Conservation (phyloP, 192 early-diverging fungal genomes). For the Podila horticola region DNA sequence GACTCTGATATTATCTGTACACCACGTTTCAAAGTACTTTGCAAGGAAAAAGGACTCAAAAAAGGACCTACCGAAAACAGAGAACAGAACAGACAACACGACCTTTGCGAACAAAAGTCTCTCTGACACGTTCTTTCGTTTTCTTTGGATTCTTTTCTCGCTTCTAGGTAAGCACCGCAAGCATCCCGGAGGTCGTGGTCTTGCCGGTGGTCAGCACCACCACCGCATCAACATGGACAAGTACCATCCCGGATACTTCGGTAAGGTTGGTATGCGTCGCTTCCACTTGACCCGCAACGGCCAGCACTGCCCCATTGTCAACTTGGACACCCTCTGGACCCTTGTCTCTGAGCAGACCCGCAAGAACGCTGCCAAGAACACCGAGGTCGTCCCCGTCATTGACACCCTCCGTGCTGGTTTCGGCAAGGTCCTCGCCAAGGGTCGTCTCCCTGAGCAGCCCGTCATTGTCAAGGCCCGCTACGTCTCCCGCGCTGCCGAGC, state of each 20-base stretch:
- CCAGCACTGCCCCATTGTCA: slow-evolving; percentile 83
- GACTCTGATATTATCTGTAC: too few species aligned
- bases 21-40: too few species aligned
- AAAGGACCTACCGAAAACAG: too few species aligned
- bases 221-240: slow-evolving; percentile 99
- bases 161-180: slow-evolving; percentile 94
- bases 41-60: too few species aligned
- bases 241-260: slow-evolving; percentile 99
- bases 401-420: slow-evolving; percentile 85
- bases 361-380: slow-evolving; percentile 81
- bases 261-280: slow-evolving; percentile 99
- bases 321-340: slow-evolving; percentile 93
- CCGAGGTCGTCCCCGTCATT: slow-evolving; percentile 92
- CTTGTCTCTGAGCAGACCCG: slow-evolving; percentile 89
- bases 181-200: slow-evolving; percentile 99
- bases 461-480: slow-evolving; percentile 96
- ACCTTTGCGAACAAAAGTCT: background rate
- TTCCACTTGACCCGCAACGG: slow-evolving; percentile 97
- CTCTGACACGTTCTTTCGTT: background rate
- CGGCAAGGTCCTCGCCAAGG: slow-evolving; percentile 97
- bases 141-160: background rate
- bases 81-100: background rate
- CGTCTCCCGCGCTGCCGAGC: slow-evolving; percentile 91
- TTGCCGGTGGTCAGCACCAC: slow-evolving; percentile 99
- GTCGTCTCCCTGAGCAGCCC: slow-evolving; percentile 86